A percentile compares a stretch with the other conserved stretches of the same genome.
phyloP scores from a whole-genome alignment of 192 early-diverging fungal genomes.

The Coemansia sp. region DNA sequence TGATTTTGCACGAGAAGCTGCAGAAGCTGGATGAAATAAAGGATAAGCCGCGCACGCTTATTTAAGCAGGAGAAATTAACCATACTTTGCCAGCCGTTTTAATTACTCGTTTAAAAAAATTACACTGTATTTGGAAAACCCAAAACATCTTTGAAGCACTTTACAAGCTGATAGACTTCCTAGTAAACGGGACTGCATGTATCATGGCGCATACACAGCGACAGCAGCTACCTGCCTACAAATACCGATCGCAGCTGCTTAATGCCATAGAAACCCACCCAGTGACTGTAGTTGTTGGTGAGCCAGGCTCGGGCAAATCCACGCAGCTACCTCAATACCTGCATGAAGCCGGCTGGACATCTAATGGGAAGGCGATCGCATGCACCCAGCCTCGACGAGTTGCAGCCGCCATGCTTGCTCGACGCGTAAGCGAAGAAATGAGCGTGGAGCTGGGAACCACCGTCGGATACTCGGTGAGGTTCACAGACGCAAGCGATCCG shows the following conservation, averaged over 20 bases:
- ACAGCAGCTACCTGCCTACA: conserved; percentile 81
- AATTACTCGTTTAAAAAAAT: too few species aligned
- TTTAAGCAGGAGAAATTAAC: background rate
- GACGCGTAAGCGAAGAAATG: conserved; percentile 93
- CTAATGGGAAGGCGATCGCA: conserved; percentile 81
- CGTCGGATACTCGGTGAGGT: conserved; percentile 96
- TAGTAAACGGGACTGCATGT: too few species aligned
- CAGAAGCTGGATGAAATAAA: conserved; percentile 28
- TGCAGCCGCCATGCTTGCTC: conserved; percentile 95
- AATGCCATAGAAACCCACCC: conserved; percentile 81
- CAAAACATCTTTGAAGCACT: background rate
- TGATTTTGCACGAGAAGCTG: conserved; percentile 27
- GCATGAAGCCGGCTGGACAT: conserved; percentile 88
- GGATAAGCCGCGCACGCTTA: conserved; percentile 46
- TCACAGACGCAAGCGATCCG: conserved; percentile 86
- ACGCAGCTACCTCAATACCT: conserved; percentile 97
- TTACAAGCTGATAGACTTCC: background rate
- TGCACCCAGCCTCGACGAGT: conserved; percentile 96
- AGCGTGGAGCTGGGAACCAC: conserved; percentile 87
- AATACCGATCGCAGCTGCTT: conserved; percentile 81
- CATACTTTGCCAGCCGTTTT: background rate
- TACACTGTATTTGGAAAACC: too few species aligned
- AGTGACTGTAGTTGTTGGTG: conserved; percentile 80
- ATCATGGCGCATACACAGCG: conserved; percentile 73
- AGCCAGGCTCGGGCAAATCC: conserved; percentile 95